These are phyloP conservation scores for Begonia masoniana DNA, from an alignment of 306 rosid species.

Conservation along the genomic window DNA sequence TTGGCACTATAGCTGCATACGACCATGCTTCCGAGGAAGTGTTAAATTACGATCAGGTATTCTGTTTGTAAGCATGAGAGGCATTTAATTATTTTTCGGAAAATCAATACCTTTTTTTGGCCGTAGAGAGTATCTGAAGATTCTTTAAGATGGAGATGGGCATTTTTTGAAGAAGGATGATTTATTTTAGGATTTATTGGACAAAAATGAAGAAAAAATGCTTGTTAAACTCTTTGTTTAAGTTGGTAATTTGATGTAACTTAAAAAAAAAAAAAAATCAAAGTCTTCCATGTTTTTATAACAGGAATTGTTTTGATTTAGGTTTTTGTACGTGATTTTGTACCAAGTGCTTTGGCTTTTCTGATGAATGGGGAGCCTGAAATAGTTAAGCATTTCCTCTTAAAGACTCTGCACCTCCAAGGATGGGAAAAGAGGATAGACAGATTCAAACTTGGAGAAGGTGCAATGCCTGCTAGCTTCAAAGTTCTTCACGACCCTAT, in stretches of 20 bases:
- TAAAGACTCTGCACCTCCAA: conserved; percentile 15
- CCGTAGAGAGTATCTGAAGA: too few species aligned
- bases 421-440: conserved; percentile 15
- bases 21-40: conserved; percentile 18
- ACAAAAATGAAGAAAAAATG: neutral
- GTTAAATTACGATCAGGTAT: conserved; percentile 14
- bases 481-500: conserved; percentile 17
- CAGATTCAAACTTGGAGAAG: conserved; percentile 19
- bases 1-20: conserved; percentile 13
- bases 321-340: conserved; percentile 17
- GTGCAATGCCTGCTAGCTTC: conserved; percentile 19
- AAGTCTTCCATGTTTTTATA: neutral
- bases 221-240: neutral
- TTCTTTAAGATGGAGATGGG: too few species aligned
- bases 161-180: neutral
- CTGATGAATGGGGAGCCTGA: conserved; percentile 17
- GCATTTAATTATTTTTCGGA: neutral
- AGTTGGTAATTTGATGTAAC: neutral
- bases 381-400: conserved; percentile 13
- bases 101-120: neutral
- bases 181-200: too few species aligned
- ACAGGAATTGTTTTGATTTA: neutral
- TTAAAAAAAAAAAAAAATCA: neutral
- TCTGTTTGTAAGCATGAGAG: neutral
- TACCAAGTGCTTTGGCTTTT: conserved; percentile 17